A percentile compares a stretch with the other conserved stretches of the same genome.
Conservation (phyloP, 176 grass and related monocot genomes). For the Rhynchospora pubera region DNA sequence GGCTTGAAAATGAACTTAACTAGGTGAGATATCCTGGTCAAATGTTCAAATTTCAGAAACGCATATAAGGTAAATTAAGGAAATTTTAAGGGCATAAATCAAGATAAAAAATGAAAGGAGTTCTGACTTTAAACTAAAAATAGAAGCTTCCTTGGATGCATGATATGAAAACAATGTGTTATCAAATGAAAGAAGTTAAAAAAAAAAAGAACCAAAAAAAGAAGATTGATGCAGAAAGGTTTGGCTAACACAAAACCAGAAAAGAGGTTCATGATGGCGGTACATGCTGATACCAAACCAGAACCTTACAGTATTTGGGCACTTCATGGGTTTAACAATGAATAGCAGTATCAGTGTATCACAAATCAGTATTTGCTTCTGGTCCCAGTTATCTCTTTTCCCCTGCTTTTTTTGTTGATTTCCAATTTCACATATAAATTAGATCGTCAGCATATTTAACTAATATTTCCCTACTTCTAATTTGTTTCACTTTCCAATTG, state of each 20-base stretch:
- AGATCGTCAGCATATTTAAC: background rate
- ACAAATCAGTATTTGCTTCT: background rate
- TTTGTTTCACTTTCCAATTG: background rate
- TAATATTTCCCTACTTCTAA: background rate
- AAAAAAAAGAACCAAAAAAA: too few species aligned
- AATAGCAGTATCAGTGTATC: background rate
- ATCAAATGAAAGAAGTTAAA: too few species aligned
- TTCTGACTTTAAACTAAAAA: background rate
- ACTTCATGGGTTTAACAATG: background rate
- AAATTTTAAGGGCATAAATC: background rate
- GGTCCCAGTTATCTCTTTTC: too few species aligned
- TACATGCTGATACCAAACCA: background rate
- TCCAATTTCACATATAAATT: slow-evolving; percentile 1
- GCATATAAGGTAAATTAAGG: background rate
- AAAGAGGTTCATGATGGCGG: background rate
- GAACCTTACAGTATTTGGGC: background rate
- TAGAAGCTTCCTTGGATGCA: background rate
- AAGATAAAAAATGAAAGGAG: background rate
- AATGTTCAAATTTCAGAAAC: background rate
- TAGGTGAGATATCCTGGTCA: background rate
- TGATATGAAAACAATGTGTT: background rate
- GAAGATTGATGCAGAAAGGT: too few species aligned
- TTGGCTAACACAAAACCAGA: background rate
- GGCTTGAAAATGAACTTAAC: background rate
- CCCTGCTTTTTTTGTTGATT: background rate